Percentiles rank a stretch among this genome's conserved stretches.
phyloP scores from a whole-genome alignment of 352 stramenopile species.

The Aphanomyces euteiches region DNA sequence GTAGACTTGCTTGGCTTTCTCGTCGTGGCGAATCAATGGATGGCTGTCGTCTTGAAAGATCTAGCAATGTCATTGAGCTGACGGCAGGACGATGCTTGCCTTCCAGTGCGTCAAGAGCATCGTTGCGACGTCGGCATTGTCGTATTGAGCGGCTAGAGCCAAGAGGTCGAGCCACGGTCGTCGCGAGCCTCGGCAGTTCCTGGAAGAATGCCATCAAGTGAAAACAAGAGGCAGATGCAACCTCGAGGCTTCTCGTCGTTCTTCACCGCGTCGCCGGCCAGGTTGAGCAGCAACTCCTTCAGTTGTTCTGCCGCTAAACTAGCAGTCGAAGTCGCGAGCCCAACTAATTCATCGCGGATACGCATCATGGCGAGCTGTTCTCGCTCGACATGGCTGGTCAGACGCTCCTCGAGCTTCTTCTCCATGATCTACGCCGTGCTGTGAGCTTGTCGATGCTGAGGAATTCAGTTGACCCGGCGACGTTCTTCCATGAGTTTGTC shows the following conservation, averaged over 20 bases:
- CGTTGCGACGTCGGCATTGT: constrained; percentile 53
- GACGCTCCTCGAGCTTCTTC: constrained; percentile 75
- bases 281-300: constrained; percentile 55
- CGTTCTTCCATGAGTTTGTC: constrained; percentile 62
- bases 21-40: constrained; percentile 37
- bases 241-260: constrained; percentile 57
- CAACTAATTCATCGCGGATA: constrained; percentile 74
- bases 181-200: constrained; percentile 67
- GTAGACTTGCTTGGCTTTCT: constrained; percentile 37
- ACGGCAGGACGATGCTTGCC: constrained; percentile 27
- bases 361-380: constrained; percentile 78
- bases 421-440: constrained; percentile 44
- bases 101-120: constrained; percentile 68
- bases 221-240: neutral
- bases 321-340: constrained; percentile 36
- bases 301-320: constrained; percentile 49
- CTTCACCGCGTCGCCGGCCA: constrained; percentile 65
- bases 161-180: constrained; percentile 76
- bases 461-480: constrained; percentile 34
- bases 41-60: constrained; percentile 30
- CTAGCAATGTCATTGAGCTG: neutral
- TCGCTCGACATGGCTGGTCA: constrained; percentile 80
- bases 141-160: constrained; percentile 64
- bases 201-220: neutral
- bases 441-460: neutral